Conservation (phyloP, 352 stramenopile genomes). For the Phytophthora quininea region DNA sequence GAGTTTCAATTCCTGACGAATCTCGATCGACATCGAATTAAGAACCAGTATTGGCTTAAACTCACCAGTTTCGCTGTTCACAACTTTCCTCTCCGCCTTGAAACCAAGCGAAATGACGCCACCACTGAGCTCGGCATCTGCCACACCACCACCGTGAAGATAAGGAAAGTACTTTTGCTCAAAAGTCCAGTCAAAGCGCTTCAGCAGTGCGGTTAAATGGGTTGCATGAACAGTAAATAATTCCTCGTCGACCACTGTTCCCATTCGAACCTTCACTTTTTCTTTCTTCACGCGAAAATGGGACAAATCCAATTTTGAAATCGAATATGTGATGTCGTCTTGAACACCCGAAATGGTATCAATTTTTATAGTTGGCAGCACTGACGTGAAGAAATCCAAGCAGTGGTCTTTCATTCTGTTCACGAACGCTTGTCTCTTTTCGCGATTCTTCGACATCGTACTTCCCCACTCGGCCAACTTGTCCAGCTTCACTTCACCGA, state of each 20-base stretch:
- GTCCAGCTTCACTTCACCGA: slow-evolving; percentile 70
- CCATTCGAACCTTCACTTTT: slow-evolving; percentile 84
- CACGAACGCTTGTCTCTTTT: slow-evolving; percentile 81
- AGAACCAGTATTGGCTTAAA: slow-evolving; percentile 77
- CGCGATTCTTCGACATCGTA: slow-evolving; percentile 59
- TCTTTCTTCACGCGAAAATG: slow-evolving; percentile 88
- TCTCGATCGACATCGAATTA: slow-evolving; percentile 86
- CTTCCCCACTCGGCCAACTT: slow-evolving; percentile 72
- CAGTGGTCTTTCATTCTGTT: slow-evolving; percentile 85
- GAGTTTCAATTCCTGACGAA: slow-evolving; percentile 83
- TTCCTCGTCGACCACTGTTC: slow-evolving; percentile 79
- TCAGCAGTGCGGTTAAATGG: slow-evolving; percentile 77
- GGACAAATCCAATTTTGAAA: slow-evolving; percentile 81
- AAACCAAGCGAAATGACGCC: slow-evolving; percentile 83
- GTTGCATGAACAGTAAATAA: slow-evolving; percentile 80
- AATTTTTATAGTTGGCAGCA: slow-evolving; percentile 83
- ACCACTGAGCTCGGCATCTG: slow-evolving; percentile 72
- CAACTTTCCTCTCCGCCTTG: slow-evolving; percentile 72
- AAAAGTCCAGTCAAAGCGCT: slow-evolving; percentile 88
- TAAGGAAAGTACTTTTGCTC: slow-evolving; percentile 89
- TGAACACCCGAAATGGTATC: slow-evolving; percentile 82
- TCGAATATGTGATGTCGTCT: slow-evolving; percentile 78
- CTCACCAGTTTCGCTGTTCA: slow-evolving; percentile 63
- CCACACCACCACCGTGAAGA: slow-evolving; percentile 75
- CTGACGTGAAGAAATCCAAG: slow-evolving; percentile 87